phyloP scores from a whole-genome alignment of 164 flowering plant species.

The Sextonia rubra region DNA sequence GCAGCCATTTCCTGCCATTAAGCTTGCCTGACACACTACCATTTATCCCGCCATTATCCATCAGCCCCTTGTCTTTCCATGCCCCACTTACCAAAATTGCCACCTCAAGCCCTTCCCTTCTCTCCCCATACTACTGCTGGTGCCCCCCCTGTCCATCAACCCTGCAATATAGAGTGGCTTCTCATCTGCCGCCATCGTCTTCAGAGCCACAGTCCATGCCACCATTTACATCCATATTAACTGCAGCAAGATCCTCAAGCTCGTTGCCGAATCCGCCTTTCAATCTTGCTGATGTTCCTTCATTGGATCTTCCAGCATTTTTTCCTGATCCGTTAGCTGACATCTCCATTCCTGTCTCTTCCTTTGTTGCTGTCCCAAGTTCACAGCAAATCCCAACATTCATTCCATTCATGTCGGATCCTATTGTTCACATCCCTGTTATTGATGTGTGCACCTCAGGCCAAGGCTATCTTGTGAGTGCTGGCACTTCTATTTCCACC shows the following conservation, averaged over 20 bases:
- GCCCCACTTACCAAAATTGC: slow-evolving; percentile 19
- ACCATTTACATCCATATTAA: slow-evolving; percentile 50
- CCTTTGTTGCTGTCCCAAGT: slow-evolving; percentile 25
- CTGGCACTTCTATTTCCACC: slow-evolving; percentile 63
- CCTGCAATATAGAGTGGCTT: slow-evolving; percentile 30
- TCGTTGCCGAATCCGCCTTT: slow-evolving; percentile 32
- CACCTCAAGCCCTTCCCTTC: slow-evolving; percentile 25
- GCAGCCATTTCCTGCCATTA: slow-evolving; percentile 14
- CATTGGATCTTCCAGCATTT: slow-evolving; percentile 59
- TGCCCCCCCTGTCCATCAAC: slow-evolving; percentile 63
- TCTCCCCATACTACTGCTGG: slow-evolving; percentile 84
- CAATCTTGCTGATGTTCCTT: slow-evolving; percentile 32
- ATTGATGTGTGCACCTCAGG: slow-evolving; percentile 89
- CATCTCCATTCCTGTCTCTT: slow-evolving; percentile 35
- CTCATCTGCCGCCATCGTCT: slow-evolving; percentile 30
- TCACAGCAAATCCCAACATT: slow-evolving; percentile 81
- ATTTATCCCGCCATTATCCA: slow-evolving; percentile 15
- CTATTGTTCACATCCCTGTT: slow-evolving; percentile 90
- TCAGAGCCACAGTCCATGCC: slow-evolving; percentile 43
- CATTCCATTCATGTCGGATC: slow-evolving; percentile 79
- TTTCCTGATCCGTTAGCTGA: slow-evolving; percentile 62
- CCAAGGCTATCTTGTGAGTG: slow-evolving; percentile 88
- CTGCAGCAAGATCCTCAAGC: slow-evolving; percentile 36
- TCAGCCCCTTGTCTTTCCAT: slow-evolving; percentile 10
- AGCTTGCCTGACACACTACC: slow-evolving; percentile 39